Conservation (phyloP, 2,329 filamentous ascomycete genomes). For the Byssothecium circinans region DNA sequence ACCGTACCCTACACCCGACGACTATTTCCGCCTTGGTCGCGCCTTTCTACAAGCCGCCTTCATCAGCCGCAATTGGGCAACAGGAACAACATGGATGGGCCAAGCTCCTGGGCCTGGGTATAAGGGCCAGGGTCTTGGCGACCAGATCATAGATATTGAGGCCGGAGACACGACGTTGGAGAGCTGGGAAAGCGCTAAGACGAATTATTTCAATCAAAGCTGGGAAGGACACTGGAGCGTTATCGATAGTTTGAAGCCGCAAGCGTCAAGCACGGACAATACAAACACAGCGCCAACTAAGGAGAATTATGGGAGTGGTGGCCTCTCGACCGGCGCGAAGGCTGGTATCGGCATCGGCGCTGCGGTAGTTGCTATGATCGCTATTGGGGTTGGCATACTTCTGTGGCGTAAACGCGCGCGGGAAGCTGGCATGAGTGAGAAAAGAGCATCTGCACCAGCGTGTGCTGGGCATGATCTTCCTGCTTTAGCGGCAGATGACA, state of each 20-base stretch:
- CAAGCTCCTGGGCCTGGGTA: slow-evolving; percentile 8
- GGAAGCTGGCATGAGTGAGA: no score
- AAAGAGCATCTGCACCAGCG: no score
- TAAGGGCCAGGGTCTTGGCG: slow-evolving; percentile 2
- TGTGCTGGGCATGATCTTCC: no score
- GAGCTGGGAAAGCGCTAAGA: neutral
- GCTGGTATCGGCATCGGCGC: slow-evolving; percentile 2
- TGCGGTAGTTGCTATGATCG: neutral
- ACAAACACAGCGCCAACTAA: neutral
- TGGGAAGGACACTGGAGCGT: slow-evolving; percentile 3
- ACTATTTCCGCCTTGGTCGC: slow-evolving; percentile 44
- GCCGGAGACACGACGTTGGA: neutral
- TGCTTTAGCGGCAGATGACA: no score
- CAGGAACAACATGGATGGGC: slow-evolving; percentile 5
- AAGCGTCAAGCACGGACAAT: neutral
- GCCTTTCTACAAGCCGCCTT: slow-evolving; percentile 55
- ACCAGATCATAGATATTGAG: slow-evolving; percentile 3
- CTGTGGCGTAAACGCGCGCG: neutral
- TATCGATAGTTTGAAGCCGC: neutral
- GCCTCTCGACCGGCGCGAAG: slow-evolving; percentile 1
- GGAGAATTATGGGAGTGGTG: neutral
- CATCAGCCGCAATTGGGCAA: slow-evolving; percentile 35
- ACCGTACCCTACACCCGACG: slow-evolving; percentile 8
- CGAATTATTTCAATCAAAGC: slow-evolving; percentile 1
- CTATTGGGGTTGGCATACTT: neutral